phyloP scores from a whole-genome alignment of 169 alveolate genomes.

The Besnoitia besnoiti region DNA sequence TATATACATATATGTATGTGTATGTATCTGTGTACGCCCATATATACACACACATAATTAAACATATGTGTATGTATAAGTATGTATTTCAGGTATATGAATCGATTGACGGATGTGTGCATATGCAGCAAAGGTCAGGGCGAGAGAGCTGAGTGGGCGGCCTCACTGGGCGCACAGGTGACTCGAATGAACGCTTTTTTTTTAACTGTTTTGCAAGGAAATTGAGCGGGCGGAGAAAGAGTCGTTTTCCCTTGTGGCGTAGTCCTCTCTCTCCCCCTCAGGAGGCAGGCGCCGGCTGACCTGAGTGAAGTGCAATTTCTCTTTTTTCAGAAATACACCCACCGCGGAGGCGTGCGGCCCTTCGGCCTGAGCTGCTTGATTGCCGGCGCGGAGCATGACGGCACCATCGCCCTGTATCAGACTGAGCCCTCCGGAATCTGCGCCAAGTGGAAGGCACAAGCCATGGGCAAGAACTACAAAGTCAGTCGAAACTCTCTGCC shows the following conservation, averaged over 20 bases:
- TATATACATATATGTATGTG: neutral
- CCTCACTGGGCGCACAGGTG: too few species aligned
- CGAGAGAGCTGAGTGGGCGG: too few species aligned
- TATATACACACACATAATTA: neutral
- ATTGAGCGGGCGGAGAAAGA: too few species aligned
- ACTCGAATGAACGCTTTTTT: too few species aligned
- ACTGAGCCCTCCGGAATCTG: slow-evolving; percentile 99
- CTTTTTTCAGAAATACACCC: slow-evolving; percentile 89
- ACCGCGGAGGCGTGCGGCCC: slow-evolving; percentile 98
- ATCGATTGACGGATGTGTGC: too few species aligned
- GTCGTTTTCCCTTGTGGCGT: too few species aligned
- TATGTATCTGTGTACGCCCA: neutral
- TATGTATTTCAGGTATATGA: too few species aligned
- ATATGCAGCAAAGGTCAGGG: too few species aligned
- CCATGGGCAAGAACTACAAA: slow-evolving; percentile 97
- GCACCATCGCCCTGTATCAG: slow-evolving; percentile 81
- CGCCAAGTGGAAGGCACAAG: slow-evolving; percentile 96
- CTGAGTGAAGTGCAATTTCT: neutral
- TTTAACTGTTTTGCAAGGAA: too few species aligned
- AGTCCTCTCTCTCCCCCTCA: neutral
- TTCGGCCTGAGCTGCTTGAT: slow-evolving; percentile 97
- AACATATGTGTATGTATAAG: neutral
- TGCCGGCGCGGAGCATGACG: slow-evolving; percentile 85
- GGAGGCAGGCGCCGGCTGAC: neutral
- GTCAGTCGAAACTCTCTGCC: too few species aligned